Evolutionary conservation across 1,284 basidiomycete species (phyloP).

Genomic region (Anthracocystis panici-leucophaei): DNA sequence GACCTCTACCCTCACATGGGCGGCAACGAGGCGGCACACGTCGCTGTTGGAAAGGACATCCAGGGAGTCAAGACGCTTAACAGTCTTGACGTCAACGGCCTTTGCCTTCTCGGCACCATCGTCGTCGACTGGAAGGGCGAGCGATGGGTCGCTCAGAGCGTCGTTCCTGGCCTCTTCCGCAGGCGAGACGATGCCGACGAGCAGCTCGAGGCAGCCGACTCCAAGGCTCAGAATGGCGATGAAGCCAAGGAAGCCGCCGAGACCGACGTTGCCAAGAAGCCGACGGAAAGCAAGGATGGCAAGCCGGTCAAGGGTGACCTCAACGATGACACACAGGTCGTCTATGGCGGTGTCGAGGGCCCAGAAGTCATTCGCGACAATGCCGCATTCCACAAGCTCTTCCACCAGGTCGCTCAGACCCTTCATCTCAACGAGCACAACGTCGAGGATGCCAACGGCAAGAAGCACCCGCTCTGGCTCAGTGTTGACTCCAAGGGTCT

Average conservation of each 20-base stretch:
- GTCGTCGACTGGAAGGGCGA: constrained; percentile 75
- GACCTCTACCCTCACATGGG: constrained; percentile 74
- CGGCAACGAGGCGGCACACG: constrained; percentile 74
- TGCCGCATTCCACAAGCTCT: constrained; percentile 73
- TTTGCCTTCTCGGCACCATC: constrained; percentile 70
- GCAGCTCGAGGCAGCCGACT: constrained; percentile 40
- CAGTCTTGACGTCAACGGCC: constrained; percentile 72
- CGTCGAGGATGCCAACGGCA: constrained; percentile 71
- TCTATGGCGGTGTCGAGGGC: constrained; percentile 74
- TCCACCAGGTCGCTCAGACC: constrained; percentile 72
- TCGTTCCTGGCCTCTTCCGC: constrained; percentile 75
- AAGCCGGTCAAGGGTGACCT: constrained; percentile 73
- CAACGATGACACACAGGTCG: constrained; percentile 69
- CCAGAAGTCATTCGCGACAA: constrained; percentile 70
- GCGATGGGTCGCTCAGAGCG: constrained; percentile 75
- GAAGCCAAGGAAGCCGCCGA: constrained; percentile 28
- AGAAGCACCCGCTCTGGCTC: constrained; percentile 72
- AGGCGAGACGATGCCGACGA: constrained; percentile 62
- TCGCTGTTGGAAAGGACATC: constrained; percentile 75
- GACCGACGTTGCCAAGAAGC: constrained; percentile 37
- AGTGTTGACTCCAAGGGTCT: constrained; percentile 75
- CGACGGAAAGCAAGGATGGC: constrained; percentile 81
- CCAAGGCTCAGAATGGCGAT: no score
- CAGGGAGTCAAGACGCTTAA: constrained; percentile 73
- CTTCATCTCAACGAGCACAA: constrained; percentile 73